These are phyloP conservation scores for Phialophora expanda DNA, from an alignment of 2,329 filamentous ascomycete species.

Conservation along the genomic window DNA sequence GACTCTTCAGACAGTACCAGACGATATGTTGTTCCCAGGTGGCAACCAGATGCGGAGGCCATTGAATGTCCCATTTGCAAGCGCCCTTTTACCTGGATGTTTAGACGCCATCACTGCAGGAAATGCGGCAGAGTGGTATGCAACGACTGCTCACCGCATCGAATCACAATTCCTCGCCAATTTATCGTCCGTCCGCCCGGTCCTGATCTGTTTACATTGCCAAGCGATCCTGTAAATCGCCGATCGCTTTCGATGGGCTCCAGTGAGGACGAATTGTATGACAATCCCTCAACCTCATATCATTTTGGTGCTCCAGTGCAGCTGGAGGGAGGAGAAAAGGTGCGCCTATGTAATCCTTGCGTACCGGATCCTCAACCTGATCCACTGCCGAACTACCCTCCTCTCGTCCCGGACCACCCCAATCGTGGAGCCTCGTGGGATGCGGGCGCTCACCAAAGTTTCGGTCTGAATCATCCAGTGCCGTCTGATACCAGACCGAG, in stretches of 20 bases:
- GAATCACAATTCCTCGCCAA: conserved; percentile 90
- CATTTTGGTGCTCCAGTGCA: conserved; percentile 9
- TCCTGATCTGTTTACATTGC: conserved; percentile 46
- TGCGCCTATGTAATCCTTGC: conserved; percentile 74
- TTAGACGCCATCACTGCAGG: conserved; percentile 92
- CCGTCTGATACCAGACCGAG: conserved; percentile 2
- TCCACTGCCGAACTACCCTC: conserved; percentile 43
- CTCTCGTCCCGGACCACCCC: conserved; percentile 3
- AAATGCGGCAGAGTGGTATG: conserved; percentile 96
- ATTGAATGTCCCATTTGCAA: conserved; percentile 83
- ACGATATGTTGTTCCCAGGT: conserved; percentile 70
- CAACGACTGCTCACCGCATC: conserved; percentile 84
- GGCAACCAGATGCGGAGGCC: conserved; percentile 88
- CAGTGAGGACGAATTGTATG: conserved; percentile 42
- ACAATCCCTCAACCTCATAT: conserved; percentile 12
- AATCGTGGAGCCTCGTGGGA: conserved; percentile 16
- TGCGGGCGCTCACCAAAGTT: not conserved
- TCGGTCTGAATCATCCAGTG: conserved; percentile 3
- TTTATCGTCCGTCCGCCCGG: conserved; percentile 84
- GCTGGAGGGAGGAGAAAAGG: conserved; percentile 68
- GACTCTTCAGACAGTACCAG: conserved; percentile 38
- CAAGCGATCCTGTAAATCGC: conserved; percentile 42
- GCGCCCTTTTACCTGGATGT: conserved; percentile 79
- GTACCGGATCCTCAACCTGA: conserved; percentile 71
- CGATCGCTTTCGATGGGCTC: conserved; percentile 56